Percentiles rank a stretch among this genome's conserved stretches.
phyloP scores from a whole-genome alignment of 2,329 filamentous ascomycete genomes.

The Plenodomus lindquistii region DNA sequence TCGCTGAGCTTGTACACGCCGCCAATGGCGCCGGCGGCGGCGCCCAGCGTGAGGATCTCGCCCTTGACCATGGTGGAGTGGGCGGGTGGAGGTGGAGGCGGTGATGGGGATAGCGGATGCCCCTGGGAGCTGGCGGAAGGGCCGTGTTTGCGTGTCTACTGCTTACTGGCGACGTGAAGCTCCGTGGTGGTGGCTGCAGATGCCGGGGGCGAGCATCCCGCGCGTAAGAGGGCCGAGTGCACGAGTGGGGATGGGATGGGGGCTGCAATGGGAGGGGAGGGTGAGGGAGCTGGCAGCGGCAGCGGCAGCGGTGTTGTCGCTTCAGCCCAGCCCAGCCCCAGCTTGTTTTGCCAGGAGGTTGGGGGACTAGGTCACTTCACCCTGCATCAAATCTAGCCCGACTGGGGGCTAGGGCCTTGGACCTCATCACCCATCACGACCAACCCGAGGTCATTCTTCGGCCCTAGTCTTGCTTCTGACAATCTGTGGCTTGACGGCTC shows the following conservation, averaged over 20 bases:
- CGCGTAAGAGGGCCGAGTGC: constrained; percentile 25
- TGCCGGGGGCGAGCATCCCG: constrained; percentile 40
- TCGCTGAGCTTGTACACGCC: constrained; percentile 46
- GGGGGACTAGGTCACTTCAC: constrained; percentile 15
- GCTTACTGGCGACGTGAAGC: constrained; percentile 25
- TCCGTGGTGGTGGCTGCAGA: constrained; percentile 32
- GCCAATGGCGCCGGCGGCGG: constrained; percentile 38
- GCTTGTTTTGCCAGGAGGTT: constrained; percentile 22
- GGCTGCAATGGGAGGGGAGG: constrained; percentile 25
- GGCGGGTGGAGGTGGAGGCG: not conserved
- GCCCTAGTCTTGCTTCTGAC: not conserved
- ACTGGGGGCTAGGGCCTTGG: constrained; percentile 7
- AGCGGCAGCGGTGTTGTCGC: constrained; percentile 13
- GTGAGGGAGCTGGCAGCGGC: no score
- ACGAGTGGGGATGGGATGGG: constrained; percentile 16
- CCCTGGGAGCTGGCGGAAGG: constrained; percentile 11
- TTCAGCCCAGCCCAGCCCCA: constrained; percentile 24
- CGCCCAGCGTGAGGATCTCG: constrained; percentile 39
- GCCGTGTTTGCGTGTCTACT: constrained; percentile 3
- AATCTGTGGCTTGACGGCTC: not conserved
- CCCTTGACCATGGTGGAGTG: constrained; percentile 35
- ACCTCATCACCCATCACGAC: constrained; percentile 20
- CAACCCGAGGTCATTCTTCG: constrained; percentile 17
- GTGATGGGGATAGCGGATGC: not conserved
- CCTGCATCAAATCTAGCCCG: constrained; percentile 1